Percentiles rank a stretch among this genome's conserved stretches.
Conservation (phyloP, 2,329 filamentous ascomycete species). For the Claviceps purpurea region DNA sequence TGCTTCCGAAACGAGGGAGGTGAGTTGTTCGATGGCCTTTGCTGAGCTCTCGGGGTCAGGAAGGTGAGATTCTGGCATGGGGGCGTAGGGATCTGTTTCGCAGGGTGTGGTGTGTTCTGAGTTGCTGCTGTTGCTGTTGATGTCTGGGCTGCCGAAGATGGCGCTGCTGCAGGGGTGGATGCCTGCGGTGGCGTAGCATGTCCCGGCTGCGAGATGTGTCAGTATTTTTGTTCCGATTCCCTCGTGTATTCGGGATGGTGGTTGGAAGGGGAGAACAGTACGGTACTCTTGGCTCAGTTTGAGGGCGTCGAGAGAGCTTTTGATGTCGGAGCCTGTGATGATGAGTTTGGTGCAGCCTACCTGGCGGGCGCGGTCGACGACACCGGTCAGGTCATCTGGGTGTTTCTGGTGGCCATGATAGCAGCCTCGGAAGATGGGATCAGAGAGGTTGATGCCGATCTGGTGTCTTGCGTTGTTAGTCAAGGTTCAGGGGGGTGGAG, state of each 20-base stretch:
- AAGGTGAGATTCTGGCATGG: conserved; percentile 33
- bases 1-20: conserved; percentile 46
- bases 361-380: conserved; percentile 64
- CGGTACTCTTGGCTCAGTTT: conserved; percentile 60
- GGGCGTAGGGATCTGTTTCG: conserved; percentile 36
- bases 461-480: conserved; percentile 17
- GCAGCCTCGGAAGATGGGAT: conserved; percentile 73
- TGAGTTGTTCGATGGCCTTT: conserved; percentile 45
- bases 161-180: conserved; percentile 85
- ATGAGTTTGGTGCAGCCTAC: conserved; percentile 83
- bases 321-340: conserved; percentile 80
- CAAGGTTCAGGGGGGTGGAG: neutral
- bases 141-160: conserved; percentile 51
- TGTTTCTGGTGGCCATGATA: conserved; percentile 73
- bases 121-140: conserved; percentile 33
- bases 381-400: conserved; percentile 57
- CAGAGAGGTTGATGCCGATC: conserved; percentile 92
- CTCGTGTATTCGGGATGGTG: neutral
- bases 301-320: conserved; percentile 63
- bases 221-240: neutral
- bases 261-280: conserved; percentile 22
- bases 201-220: conserved; percentile 41
- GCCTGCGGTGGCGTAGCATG: conserved; percentile 81
- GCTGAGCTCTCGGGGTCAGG: conserved; percentile 31
- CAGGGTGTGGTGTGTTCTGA: conserved; percentile 29